These are phyloP conservation scores for Aquilaria agallochum DNA, from an alignment of 441 rosid species.

Conservation along the genomic window DNA sequence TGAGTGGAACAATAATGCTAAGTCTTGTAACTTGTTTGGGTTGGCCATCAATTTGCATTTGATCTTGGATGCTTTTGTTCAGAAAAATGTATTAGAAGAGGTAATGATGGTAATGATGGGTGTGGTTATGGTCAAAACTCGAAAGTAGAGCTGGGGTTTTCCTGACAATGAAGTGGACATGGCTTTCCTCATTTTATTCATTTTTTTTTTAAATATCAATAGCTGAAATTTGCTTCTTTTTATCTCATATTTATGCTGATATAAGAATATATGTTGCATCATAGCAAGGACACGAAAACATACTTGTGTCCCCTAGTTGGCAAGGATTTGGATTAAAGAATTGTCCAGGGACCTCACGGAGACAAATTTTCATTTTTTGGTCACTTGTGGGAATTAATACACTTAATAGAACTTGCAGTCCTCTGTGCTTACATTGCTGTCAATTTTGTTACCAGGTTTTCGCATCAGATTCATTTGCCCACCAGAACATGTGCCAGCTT, in stretches of 20 bases:
- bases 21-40: not conserved
- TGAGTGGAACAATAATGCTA: not conserved
- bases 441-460: slow-evolving; percentile 36
- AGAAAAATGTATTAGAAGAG: too few relatives aligned
- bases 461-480: slow-evolving; percentile 40
- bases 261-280: not conserved
- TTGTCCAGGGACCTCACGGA: too few relatives aligned
- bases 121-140: too few relatives aligned
- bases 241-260: not conserved
- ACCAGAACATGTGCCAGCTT: slow-evolving; percentile 48
- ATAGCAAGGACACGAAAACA: not conserved
- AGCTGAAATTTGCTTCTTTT: too few relatives aligned
- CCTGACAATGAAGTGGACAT: too few relatives aligned
- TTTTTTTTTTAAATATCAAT: too few relatives aligned
- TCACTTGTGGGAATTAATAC: slow-evolving; percentile 1
- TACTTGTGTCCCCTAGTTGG: not conserved
- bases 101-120: too few relatives aligned
- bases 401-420: not conserved
- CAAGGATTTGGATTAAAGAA: too few relatives aligned
- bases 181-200: too few relatives aligned
- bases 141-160: too few relatives aligned
- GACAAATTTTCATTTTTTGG: not conserved
- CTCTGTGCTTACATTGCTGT: slow-evolving; percentile 3
- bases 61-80: not conserved
- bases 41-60: not conserved